Evolutionary conservation across 2,329 filamentous ascomycete genomes (phyloP), one percentile per base, ranked within the genome.

Genomic region (Falciphora oryzae): DNA sequence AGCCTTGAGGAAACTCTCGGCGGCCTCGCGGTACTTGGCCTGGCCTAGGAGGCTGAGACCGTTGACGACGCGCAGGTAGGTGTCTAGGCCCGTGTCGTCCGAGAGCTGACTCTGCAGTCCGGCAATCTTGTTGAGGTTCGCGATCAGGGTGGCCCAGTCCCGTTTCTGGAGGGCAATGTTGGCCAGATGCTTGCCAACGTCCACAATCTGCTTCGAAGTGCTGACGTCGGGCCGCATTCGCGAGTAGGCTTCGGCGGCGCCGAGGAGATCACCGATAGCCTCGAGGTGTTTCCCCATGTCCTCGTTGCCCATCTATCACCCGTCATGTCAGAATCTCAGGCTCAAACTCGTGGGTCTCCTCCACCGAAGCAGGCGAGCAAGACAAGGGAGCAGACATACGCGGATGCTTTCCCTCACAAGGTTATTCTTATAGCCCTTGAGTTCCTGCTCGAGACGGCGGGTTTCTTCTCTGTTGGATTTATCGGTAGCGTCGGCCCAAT

Each of bases 341-440:
- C 4, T 59, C 18, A 4, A 44, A n/a, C 32, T 18, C 38, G 18
- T 4, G 16, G 3, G 8, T 14, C 3, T 13, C 53, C 3, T n/a
- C 10, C 16, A 18, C 16, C 2, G 16, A 1, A 22, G n/a, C 28
- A 25, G 8, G 6, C 25, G 11, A 16, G 22, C 10, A 22, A 16
- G 31, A 27, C 11, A 2, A 18, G 57, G 31, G 10, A n/a, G 22
- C 27, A 57, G 57, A 72, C 84, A 65, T 81, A 96, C 93, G 70
- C 93, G 80, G 71, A 98, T 97, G 78, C 93, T 97, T 78, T 99
- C 95, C 75, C 97, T 97, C 71, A 99, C 93, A 58, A 98, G 79
- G 71, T 98, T 99, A 74, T 97, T 97, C 78, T 95, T 97, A 77
- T 98, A 98, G 1, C 89, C 89, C 75, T 93, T 93, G 27, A 99